Conservation (phyloP, 352 stramenopile genomes). For the Pythium aristosporum region DNA sequence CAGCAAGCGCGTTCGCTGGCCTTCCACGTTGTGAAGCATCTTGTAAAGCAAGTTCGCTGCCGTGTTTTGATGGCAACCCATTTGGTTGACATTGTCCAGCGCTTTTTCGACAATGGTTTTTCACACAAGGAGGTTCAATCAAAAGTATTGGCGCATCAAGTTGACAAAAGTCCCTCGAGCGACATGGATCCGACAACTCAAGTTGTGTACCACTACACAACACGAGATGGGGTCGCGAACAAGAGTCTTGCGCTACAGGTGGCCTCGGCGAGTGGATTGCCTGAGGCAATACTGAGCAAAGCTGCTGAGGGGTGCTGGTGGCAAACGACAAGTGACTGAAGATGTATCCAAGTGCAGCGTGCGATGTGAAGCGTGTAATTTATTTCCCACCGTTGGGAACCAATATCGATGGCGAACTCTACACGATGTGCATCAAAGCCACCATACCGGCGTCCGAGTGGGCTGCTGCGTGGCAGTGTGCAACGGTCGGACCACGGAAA, state of each 20-base stretch:
- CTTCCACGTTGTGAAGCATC: slow-evolving; percentile 25
- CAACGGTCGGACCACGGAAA: slow-evolving; percentile 55
- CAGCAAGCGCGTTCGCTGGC: slow-evolving; percentile 31
- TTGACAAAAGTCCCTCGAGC: neutral
- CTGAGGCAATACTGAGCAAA: neutral
- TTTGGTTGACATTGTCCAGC: slow-evolving; percentile 23
- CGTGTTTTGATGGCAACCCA: slow-evolving; percentile 44
- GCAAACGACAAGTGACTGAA: too few relatives aligned
- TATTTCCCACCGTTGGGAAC: too few relatives aligned
- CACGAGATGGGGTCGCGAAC: slow-evolving; percentile 3
- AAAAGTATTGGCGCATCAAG: slow-evolving; percentile 8
- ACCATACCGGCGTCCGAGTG: slow-evolving; percentile 86
- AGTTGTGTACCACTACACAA: slow-evolving; percentile 21
- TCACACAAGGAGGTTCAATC: neutral
- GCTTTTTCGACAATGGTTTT: neutral
- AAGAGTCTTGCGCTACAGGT: slow-evolving; percentile 15
- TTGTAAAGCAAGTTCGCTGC: slow-evolving; percentile 32
- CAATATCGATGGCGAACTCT: neutral
- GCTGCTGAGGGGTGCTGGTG: neutral
- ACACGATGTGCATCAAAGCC: slow-evolving; percentile 46
- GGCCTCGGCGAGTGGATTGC: slow-evolving; percentile 6
- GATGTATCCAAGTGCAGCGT: too few relatives aligned
- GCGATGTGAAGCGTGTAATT: too few relatives aligned
- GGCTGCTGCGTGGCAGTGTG: slow-evolving; percentile 79
- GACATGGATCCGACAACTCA: neutral